These are phyloP conservation scores for Ramichloridium luteum DNA, from an alignment of 2,329 filamentous ascomycete species.

Conservation along the genomic window DNA sequence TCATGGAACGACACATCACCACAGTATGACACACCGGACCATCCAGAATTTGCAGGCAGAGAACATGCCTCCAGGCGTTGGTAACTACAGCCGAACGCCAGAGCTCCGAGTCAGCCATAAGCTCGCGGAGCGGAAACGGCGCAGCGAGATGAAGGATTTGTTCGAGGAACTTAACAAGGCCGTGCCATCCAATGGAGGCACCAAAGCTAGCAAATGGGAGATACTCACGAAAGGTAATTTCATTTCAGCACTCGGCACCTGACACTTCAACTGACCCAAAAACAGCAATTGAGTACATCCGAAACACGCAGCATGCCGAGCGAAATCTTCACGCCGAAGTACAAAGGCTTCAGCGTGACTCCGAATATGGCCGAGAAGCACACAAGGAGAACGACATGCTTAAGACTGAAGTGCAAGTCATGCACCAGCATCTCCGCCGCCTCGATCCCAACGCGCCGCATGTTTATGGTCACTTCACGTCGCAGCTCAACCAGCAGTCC, in stretches of 20 bases:
- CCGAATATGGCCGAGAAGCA: constrained; percentile 31
- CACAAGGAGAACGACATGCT: constrained; percentile 37
- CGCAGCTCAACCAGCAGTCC: constrained; percentile 31
- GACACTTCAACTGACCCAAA: no score
- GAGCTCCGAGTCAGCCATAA: constrained; percentile 77
- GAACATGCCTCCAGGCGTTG: constrained; percentile 44
- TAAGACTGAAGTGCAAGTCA: constrained; percentile 34
- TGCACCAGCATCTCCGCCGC: constrained; percentile 35
- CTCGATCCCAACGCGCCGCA: constrained; percentile 35
- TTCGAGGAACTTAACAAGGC: constrained; percentile 70
- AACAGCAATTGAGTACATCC: constrained; percentile 40
- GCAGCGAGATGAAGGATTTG: constrained; percentile 79
- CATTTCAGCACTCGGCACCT: no score
- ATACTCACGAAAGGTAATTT: constrained; percentile 74
- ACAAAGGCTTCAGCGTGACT: constrained; percentile 31
- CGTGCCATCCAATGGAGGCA: constrained; percentile 68
- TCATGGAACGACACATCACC: constrained; percentile 50
- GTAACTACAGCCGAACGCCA: constrained; percentile 72
- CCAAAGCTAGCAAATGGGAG: constrained; percentile 83
- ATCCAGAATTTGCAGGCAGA: constrained; percentile 51
- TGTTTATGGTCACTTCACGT: constrained; percentile 36
- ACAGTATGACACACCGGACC: constrained; percentile 63
- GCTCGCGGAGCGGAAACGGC: constrained; percentile 67
- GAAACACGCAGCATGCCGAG: constrained; percentile 27
- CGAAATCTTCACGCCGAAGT: constrained; percentile 29